phyloP scores from a whole-genome alignment of 2,329 filamentous ascomycete genomes.

The Myriosclerotinia duriaeana region DNA sequence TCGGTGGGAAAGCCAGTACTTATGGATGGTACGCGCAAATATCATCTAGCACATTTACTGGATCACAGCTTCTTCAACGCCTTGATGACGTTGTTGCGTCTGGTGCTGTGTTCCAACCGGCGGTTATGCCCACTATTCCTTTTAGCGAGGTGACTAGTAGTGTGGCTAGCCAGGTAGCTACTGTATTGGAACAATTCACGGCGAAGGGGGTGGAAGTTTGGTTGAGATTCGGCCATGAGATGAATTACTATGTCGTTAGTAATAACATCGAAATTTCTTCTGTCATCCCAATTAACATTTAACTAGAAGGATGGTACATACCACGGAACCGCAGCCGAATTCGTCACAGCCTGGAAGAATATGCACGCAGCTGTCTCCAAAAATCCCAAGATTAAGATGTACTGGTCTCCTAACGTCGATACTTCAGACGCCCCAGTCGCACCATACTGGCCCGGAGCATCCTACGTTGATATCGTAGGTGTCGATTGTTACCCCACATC shows the following conservation, averaged over 20 bases:
- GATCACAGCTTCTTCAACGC: conserved; percentile 14
- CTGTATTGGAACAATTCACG: conserved; percentile 22
- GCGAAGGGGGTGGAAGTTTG: conserved; percentile 22
- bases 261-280: not conserved
- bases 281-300: not conserved
- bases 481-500: conserved; percentile 24
- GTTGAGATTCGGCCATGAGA: conserved; percentile 27
- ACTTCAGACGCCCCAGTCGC: conserved; percentile 1
- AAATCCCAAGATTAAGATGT: conserved; percentile 22
- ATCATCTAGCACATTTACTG: conserved; percentile 13
- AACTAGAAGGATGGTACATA: conserved; percentile 17
- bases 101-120: conserved; percentile 24
- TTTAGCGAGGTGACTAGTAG: conserved; percentile 19
- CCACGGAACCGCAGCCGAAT: conserved; percentile 17
- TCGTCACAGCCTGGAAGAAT: conserved; percentile 24
- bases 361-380: conserved; percentile 15
- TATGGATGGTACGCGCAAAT: conserved; percentile 25
- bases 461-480: conserved; percentile 23
- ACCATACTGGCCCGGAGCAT: conserved; percentile 22
- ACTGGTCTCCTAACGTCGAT: conserved; percentile 21
- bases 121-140: conserved; percentile 24
- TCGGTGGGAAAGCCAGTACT: conserved; percentile 21
- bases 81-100: conserved; percentile 24
- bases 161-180: conserved; percentile 20
- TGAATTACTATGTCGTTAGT: conserved; percentile 26